phyloP scores from a whole-genome alignment of 805 yeast genomes.

The Metschnikowia kofuensis region DNA sequence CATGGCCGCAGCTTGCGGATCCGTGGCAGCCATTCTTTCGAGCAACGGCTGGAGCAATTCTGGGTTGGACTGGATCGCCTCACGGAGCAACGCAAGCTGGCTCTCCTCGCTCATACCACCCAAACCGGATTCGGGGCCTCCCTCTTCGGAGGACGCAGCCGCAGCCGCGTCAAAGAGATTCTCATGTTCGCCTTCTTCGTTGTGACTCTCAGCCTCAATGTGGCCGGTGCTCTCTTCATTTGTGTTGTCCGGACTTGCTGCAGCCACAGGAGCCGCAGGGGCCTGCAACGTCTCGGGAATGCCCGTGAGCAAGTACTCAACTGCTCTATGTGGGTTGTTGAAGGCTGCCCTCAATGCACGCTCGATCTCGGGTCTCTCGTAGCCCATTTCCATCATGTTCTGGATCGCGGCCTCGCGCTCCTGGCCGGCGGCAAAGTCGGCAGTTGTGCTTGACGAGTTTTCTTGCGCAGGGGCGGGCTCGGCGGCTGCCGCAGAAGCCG shows the following conservation, averaged over 20 bases:
- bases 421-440: constrained; percentile 73
- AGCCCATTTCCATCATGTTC: constrained; percentile 95
- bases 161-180: constrained; percentile 56
- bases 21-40: constrained; percentile 73
- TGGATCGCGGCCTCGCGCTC: constrained; percentile 75
- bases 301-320: constrained; percentile 88
- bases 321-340: constrained; percentile 97
- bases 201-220: constrained; percentile 12
- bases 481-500: not conserved
- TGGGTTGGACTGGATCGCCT: constrained; percentile 80
- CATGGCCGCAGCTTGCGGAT: constrained; percentile 81
- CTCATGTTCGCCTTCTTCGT: constrained; percentile 24
- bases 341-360: constrained; percentile 91
- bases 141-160: constrained; percentile 27
- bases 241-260: constrained; percentile 13
- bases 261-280: not conserved
- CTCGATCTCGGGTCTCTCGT: constrained; percentile 82
- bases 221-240: constrained; percentile 11
- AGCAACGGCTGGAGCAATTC: constrained; percentile 81
- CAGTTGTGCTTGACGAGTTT: constrained; percentile 19
- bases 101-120: constrained; percentile 43
- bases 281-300: constrained; percentile 62
- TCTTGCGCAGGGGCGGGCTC: constrained; percentile 18
- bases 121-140: constrained; percentile 11
- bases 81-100: constrained; percentile 59